Conservation (phyloP, 208 protist species). For the Trypanosomatidae sp. region DNA sequence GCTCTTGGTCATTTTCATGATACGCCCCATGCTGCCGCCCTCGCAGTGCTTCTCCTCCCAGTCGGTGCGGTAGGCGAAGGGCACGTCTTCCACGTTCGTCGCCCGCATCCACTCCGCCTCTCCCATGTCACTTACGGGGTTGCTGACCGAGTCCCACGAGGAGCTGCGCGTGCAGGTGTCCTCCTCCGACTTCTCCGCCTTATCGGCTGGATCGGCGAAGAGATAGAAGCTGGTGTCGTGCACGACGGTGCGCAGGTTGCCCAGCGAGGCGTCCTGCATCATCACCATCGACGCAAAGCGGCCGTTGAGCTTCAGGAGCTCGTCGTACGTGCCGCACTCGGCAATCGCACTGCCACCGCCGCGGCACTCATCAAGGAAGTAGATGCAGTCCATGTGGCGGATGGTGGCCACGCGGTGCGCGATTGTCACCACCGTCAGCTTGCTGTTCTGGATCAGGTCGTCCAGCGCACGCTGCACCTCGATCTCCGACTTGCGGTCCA, state of each 20-base stretch:
- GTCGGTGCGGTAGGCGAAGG: slow-evolving; percentile 48
- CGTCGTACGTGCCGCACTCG: slow-evolving; percentile 66
- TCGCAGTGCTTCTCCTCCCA: slow-evolving; percentile 49
- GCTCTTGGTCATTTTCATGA: slow-evolving; percentile 49
- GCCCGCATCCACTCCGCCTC: slow-evolving; percentile 28
- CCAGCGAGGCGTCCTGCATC: slow-evolving; percentile 44
- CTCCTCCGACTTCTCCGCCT: background rate
- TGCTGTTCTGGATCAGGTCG: slow-evolving; percentile 55
- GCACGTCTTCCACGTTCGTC: slow-evolving; percentile 47
- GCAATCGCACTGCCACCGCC: slow-evolving; percentile 49
- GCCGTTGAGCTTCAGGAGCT: slow-evolving; percentile 56
- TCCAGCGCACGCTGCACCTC: slow-evolving; percentile 83
- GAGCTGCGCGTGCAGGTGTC: background rate
- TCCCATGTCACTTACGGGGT: background rate
- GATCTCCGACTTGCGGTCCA: slow-evolving; percentile 89
- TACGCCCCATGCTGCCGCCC: slow-evolving; percentile 44
- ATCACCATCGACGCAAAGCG: slow-evolving; percentile 72
- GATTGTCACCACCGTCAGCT: slow-evolving; percentile 84
- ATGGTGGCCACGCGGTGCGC: slow-evolving; percentile 92
- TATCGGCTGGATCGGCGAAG: slow-evolving; percentile 10
- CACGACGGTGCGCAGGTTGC: slow-evolving; percentile 20
- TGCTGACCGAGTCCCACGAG: slow-evolving; percentile 22
- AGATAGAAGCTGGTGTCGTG: slow-evolving; percentile 51
- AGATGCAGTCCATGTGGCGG: slow-evolving; percentile 85
- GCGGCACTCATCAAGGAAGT: slow-evolving; percentile 54